phyloP scores from a whole-genome alignment of 805 yeast species.

The Pichia thaimueangensis region DNA sequence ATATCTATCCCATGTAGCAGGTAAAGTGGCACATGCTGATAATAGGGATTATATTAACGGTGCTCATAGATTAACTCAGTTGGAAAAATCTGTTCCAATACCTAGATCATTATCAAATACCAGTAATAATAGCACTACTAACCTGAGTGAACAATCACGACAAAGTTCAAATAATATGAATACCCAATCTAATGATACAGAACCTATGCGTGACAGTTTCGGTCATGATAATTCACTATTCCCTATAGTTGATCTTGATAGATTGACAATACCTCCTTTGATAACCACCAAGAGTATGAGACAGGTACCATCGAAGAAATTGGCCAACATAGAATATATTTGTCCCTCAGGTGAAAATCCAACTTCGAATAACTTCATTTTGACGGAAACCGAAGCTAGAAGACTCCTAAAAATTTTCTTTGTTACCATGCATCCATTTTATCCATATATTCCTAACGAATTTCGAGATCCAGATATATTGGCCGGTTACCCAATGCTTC shows the following conservation, averaged over 20 bases:
- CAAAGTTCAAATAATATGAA: background rate
- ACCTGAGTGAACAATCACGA: background rate
- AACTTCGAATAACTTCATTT: conserved; percentile 25
- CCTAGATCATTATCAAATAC: conserved; percentile 5
- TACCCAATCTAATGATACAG: conserved; percentile 9
- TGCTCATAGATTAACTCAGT: conserved; percentile 38
- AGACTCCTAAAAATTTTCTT: conserved; percentile 57
- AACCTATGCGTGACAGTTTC: conserved; percentile 21
- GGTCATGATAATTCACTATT: conserved; percentile 24
- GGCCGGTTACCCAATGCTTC: conserved; percentile 71
- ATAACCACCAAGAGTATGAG: conserved; percentile 36
- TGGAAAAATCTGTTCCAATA: conserved; percentile 30
- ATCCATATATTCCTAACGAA: conserved; percentile 77
- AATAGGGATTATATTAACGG: conserved; percentile 57
- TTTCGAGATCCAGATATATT: conserved; percentile 59
- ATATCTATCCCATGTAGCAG: conserved; percentile 74
- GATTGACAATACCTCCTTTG: conserved; percentile 39
- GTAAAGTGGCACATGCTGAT: conserved; percentile 64
- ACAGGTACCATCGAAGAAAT: conserved; percentile 39
- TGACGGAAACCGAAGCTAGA: conserved; percentile 59
- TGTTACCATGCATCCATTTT: conserved; percentile 78
- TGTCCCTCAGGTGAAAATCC: conserved; percentile 29
- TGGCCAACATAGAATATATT: conserved; percentile 61
- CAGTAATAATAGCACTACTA: background rate
- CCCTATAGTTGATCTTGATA: conserved; percentile 21